These are phyloP conservation scores for Hippophae tibetana DNA, from an alignment of 306 rosid species.

Conservation along the genomic window DNA sequence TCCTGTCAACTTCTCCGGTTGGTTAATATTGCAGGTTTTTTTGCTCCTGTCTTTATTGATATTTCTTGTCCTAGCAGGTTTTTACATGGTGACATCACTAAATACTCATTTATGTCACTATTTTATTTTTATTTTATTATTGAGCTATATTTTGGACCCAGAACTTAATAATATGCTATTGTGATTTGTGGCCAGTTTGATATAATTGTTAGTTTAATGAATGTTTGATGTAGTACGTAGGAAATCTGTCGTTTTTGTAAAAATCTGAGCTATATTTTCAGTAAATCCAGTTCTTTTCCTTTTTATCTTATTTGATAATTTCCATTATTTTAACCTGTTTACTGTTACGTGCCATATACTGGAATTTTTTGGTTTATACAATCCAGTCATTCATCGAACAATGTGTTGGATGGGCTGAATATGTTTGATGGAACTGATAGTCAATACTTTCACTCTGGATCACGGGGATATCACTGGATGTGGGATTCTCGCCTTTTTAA, in stretches of 20 bases:
- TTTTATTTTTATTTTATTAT: too few relatives aligned
- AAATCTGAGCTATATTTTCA: too few relatives aligned
- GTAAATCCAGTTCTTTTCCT: too few relatives aligned
- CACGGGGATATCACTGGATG: conserved; percentile 99
- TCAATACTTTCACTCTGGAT: conserved; percentile 91
- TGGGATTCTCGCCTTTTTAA: conserved; percentile 99
- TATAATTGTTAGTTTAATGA: too few relatives aligned
- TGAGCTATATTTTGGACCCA: too few relatives aligned
- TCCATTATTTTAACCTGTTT: too few relatives aligned
- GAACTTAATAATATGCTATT: too few relatives aligned
- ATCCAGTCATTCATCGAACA: conserved; percentile 82
- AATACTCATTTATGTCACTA: background rate
- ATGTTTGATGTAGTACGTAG: too few relatives aligned
- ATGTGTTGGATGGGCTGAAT: conserved; percentile 89
- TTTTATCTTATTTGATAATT: too few relatives aligned
- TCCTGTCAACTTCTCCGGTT: background rate
- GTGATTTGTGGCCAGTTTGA: too few relatives aligned
- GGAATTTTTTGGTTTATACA: conserved; percentile 19
- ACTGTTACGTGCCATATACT: conserved; percentile 6
- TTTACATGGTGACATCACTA: background rate
- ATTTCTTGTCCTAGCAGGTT: background rate
- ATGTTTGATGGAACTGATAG: conserved; percentile 95
- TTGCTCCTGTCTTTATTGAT: background rate
- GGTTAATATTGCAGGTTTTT: background rate
- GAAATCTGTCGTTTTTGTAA: too few relatives aligned